Evolutionary conservation across 2,329 filamentous ascomycete genomes (phyloP).

Genomic region (Fusarium abutilonis): DNA sequence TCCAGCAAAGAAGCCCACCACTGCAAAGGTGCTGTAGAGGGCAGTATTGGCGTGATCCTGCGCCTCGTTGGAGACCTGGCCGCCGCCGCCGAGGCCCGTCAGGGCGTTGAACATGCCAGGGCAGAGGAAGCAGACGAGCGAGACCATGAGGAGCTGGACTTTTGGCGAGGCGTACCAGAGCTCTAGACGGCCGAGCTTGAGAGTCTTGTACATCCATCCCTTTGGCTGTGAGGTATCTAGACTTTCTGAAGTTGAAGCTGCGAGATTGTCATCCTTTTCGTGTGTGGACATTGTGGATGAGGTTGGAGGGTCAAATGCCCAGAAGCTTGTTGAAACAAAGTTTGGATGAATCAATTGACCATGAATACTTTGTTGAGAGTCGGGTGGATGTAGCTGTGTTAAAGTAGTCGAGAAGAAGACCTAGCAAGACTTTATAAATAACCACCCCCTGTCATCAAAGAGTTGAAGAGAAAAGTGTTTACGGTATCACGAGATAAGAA

Average conservation of each 20-base stretch:
- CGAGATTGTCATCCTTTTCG: conserved; percentile 38
- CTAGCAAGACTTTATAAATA: conserved; percentile 38
- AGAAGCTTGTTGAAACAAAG: not conserved
- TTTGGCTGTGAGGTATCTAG: conserved; percentile 50
- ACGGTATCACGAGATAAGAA: conserved; percentile 25
- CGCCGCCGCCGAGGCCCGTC: conserved; percentile 71
- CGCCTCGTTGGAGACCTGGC: conserved; percentile 60
- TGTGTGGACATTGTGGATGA: conserved; percentile 42
- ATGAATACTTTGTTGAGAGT: not conserved
- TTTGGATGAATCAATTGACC: not conserved
- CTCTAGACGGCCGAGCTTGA: conserved; percentile 63
- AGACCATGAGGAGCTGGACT: conserved; percentile 75
- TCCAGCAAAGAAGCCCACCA: conserved; percentile 75
- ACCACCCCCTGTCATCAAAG: conserved; percentile 23
- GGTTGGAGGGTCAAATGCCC: conserved; percentile 19
- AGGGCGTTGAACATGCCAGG: conserved; percentile 79
- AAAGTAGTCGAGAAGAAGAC: conserved; percentile 29
- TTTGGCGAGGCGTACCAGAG: conserved; percentile 79
- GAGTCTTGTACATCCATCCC: conserved; percentile 75
- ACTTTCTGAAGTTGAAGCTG: not conserved
- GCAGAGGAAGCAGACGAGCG: conserved; percentile 66
- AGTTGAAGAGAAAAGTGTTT: not conserved
- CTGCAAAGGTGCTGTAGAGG: conserved; percentile 76
- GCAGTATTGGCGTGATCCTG: conserved; percentile 74
- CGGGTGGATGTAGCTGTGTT: conserved; percentile 21